Evolutionary conservation across 257 asterid species (phyloP).

Genomic region (Solanum lycopersicoides): DNA sequence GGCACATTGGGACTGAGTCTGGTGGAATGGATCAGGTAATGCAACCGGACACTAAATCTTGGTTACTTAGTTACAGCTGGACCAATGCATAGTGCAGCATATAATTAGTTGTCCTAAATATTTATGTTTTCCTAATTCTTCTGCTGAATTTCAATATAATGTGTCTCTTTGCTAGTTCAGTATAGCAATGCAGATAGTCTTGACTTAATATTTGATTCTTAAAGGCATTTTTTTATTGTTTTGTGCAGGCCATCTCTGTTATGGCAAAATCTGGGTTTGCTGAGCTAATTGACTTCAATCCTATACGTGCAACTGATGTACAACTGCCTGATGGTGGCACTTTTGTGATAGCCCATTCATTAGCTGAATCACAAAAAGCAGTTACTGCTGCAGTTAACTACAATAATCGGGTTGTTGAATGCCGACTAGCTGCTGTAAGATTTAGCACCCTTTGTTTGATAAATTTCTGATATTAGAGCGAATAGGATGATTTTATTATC

Average conservation of each 20-base stretch:
- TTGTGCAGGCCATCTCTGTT: slow-evolving; percentile 66
- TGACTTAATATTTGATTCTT: background rate
- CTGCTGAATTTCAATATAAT: background rate
- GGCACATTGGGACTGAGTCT: slow-evolving; percentile 95
- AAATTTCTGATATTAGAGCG: background rate
- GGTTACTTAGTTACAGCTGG: background rate
- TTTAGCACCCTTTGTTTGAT: background rate
- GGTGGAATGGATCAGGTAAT: slow-evolving; percentile 99
- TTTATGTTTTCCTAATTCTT: background rate
- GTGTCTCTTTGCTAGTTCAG: background rate
- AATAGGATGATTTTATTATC: background rate
- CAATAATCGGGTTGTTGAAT: slow-evolving; percentile 93
- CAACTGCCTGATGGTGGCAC: slow-evolving; percentile 90
- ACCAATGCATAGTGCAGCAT: background rate
- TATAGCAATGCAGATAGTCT: background rate
- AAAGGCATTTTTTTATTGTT: background rate
- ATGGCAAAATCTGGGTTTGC: slow-evolving; percentile 96
- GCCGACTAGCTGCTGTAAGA: slow-evolving; percentile 89
- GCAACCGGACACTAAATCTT: background rate
- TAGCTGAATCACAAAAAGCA: slow-evolving; percentile 94
- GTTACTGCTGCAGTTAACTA: slow-evolving; percentile 93
- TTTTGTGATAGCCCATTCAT: slow-evolving; percentile 80
- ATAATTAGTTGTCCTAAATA: background rate
- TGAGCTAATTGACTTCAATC: slow-evolving; percentile 94
- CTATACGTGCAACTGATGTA: slow-evolving; percentile 77